phyloP scores from a whole-genome alignment of 148 eudicot species.

The Camellia japonica region DNA sequence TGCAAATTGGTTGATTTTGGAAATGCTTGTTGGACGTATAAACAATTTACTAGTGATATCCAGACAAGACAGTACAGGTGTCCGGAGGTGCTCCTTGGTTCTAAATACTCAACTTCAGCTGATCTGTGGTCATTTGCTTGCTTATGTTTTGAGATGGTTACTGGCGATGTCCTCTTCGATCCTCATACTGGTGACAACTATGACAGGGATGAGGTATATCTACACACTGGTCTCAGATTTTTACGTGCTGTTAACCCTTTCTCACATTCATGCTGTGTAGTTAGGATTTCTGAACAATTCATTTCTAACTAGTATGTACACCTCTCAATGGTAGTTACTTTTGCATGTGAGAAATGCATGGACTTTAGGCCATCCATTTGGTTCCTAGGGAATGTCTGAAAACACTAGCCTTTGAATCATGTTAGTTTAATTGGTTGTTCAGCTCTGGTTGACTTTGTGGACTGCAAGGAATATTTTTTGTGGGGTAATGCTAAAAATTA shows the following conservation, averaged over 20 bases:
- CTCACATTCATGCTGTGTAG: neutral
- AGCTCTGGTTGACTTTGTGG: neutral
- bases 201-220: slow-evolving; percentile 91
- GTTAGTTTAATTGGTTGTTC: neutral
- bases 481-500: no score
- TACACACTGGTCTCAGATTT: neutral
- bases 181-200: slow-evolving; percentile 90
- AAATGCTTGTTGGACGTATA: slow-evolving; percentile 96
- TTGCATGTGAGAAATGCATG: slow-evolving; percentile 2
- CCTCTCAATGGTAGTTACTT: neutral
- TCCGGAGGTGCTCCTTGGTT: slow-evolving; percentile 90
- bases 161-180: slow-evolving; percentile 96
- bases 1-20: slow-evolving; percentile 98
- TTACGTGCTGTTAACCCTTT: neutral
- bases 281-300: neutral
- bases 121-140: slow-evolving; percentile 98
- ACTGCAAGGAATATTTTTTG: no score
- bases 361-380: neutral
- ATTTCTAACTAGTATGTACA: neutral
- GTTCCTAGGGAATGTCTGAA: neutral
- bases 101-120: slow-evolving; percentile 86
- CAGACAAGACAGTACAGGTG: slow-evolving; percentile 96
- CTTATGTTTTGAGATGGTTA: slow-evolving; percentile 94
- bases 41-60: slow-evolving; percentile 86
- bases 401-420: neutral